phyloP scores from a whole-genome alignment of 2,329 filamentous ascomycete species.

The Metarhizium anisopliae region DNA sequence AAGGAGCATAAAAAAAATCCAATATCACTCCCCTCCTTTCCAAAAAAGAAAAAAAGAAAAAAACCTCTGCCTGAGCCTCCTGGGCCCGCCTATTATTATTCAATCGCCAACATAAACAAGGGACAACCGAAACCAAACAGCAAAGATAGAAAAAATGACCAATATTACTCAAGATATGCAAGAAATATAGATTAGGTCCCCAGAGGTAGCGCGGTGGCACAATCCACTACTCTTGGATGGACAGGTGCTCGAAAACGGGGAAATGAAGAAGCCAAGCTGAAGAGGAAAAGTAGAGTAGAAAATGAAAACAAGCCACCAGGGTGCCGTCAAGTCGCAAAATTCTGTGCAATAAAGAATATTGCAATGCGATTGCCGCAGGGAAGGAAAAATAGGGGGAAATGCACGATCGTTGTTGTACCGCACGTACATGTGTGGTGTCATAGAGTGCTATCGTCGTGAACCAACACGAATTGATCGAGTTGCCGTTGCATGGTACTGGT shows the following conservation, averaged over 20 bases:
- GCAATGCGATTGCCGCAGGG: neutral
- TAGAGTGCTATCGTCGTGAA: constrained; percentile 23
- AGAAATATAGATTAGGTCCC: constrained; percentile 20
- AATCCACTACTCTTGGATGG: neutral
- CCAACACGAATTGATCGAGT: neutral
- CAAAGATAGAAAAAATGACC: constrained; percentile 13
- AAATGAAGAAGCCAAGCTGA: constrained; percentile 20
- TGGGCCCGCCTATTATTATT: constrained; percentile 18
- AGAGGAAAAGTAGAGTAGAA: constrained; percentile 15
- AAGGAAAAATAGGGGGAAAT: constrained; percentile 23
- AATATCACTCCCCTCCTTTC: constrained; percentile 2
- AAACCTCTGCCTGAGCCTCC: constrained; percentile 19
- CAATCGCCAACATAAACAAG: neutral
- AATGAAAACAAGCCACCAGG: constrained; percentile 15
- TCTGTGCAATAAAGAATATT: neutral
- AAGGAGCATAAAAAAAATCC: constrained; percentile 5
- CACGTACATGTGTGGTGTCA: constrained; percentile 49
- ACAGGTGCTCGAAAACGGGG: constrained; percentile 12
- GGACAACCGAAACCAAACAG: constrained; percentile 14
- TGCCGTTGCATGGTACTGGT: neutral
- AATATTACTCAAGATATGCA: constrained; percentile 18
- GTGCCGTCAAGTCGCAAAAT: neutral
- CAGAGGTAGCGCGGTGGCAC: constrained; percentile 15
- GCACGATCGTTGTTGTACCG: constrained; percentile 52
- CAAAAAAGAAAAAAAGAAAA: neutral